phyloP scores from a whole-genome alignment of 768 basidiomycete genomes.

The Psilocybe azurescens region DNA sequence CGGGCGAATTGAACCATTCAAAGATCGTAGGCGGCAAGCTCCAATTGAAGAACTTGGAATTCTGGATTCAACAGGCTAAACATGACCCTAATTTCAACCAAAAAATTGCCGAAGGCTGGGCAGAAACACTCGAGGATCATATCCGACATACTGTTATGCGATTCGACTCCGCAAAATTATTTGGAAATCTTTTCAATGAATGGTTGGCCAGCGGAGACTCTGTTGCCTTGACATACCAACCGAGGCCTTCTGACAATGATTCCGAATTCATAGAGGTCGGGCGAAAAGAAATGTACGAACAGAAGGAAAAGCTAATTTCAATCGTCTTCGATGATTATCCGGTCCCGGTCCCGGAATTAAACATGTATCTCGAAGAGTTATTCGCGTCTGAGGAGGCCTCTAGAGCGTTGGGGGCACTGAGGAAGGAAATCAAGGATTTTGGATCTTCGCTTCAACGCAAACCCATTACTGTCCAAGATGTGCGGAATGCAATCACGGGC shows the following conservation, averaged over 20 bases:
- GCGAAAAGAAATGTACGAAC: conserved; percentile 42
- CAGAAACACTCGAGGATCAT: conserved; percentile 37
- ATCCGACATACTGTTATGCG: conserved; percentile 39
- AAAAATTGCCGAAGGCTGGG: conserved; percentile 42
- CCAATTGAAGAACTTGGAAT: conserved; percentile 27
- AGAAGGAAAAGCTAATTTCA: conserved; percentile 41
- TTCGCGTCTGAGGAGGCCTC: conserved; percentile 39
- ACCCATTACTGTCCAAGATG: conserved; percentile 30
- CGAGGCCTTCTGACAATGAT: conserved; percentile 15
- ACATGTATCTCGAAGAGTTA: conserved; percentile 39
- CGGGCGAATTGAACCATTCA: conserved; percentile 27
- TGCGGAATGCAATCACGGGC: conserved; percentile 37
- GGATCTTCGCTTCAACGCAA: conserved; percentile 30
- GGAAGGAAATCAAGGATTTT: conserved; percentile 33
- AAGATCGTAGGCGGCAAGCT: conserved; percentile 24
- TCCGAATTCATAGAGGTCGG: conserved; percentile 34
- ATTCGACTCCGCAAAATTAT: conserved; percentile 46
- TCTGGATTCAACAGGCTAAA: conserved; percentile 46
- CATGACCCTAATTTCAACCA: conserved; percentile 44
- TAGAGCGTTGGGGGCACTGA: conserved; percentile 32
- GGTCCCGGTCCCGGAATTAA: conserved; percentile 37
- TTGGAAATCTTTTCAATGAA: conserved; percentile 47
- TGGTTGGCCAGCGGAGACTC: conserved; percentile 50
- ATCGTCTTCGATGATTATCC: conserved; percentile 44
- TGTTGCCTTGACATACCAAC: conserved; percentile 29